Evolutionary conservation across 164 flowering plant genomes (phyloP), one percentile per base, ranked within the genome.

Genomic region (Macadamia tetraphylla): DNA sequence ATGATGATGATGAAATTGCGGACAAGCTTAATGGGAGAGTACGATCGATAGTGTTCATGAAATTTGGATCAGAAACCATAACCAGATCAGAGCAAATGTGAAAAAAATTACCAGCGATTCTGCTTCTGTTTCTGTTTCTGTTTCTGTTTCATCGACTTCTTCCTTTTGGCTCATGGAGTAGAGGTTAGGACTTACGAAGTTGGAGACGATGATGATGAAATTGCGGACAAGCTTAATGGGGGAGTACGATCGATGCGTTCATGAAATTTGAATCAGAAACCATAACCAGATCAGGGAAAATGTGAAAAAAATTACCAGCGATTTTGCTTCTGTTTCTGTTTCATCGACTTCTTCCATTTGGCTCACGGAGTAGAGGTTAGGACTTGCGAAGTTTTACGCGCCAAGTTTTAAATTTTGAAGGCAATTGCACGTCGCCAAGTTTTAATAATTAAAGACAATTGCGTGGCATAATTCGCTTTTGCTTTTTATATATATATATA

Each of bases 111-210:
- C 96, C 84, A 82, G 86, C 71, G 87, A 66, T 17, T 70, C 78
- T 43, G 78, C 81, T 68, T 83, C 91, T 12, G 85, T 84, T 77
- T 87, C 91, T n/a, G n/a, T n/a, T n/a, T n/a, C n/a, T n/a, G n/a
- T n/a, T n/a, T n/a, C n/a, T n/a, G n/a, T n/a, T n/a, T n/a, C n/a
- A 77, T 83, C 91, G 66, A 86, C 75, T 75, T 86, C 96, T 76
- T 89, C 89, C 88, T 83, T 87, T 46, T 46, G 3, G 51, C 51
- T 7, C 51, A 46, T 1, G 7, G 51, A 8, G 9, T 11, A 11
- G 9, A 9, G 51, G 12, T 8, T 8, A 46, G 12, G 51, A 46
- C 9, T 32, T 29, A n/a, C n/a, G n/a, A n/a, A n/a, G n/a, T n/a
- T n/a, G n/a, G n/a, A n/a, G n/a, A n/a, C n/a, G n/a, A n/a, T n/a